Evolutionary conservation across 805 yeast species (phyloP).

Genomic region (Yamadazyma insecticola): DNA sequence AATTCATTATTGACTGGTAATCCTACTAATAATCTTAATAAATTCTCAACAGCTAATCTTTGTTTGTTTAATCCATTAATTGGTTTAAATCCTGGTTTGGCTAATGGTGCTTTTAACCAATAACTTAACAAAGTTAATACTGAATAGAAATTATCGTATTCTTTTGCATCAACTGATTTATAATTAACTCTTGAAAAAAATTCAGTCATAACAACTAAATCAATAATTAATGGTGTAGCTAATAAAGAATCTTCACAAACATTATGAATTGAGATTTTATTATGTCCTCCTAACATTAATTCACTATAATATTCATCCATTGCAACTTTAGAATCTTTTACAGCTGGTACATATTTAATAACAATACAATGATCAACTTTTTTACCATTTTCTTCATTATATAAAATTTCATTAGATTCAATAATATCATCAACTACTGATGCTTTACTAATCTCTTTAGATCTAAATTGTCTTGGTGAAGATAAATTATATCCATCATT

Average conservation of each 20-base stretch:
- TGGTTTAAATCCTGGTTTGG: constrained; percentile 85
- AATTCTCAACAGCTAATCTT: constrained; percentile 87
- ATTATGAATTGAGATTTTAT: constrained; percentile 88
- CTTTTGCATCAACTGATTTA: constrained; percentile 46
- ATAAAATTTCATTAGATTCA: constrained; percentile 78
- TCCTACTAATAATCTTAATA: constrained; percentile 84
- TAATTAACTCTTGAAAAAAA: constrained; percentile 83
- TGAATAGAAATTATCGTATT: constrained; percentile 69
- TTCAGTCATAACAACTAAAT: constrained; percentile 84
- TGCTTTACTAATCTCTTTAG: constrained; percentile 90
- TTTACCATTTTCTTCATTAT: constrained; percentile 73
- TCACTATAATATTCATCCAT: constrained; percentile 98
- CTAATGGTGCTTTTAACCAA: constrained; percentile 96
- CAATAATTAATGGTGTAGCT: constrained; percentile 93
- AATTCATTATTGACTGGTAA: constrained; percentile 86
- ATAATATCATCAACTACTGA: constrained; percentile 94
- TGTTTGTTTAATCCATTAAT: constrained; percentile 94
- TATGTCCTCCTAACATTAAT: constrained; percentile 96
- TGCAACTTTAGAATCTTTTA: constrained; percentile 94
- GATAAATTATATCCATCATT: constrained; percentile 91
- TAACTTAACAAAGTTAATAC: constrained; percentile 83
- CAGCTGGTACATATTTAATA: constrained; percentile 90
- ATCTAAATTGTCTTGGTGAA: constrained; percentile 89
- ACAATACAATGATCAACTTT: constrained; percentile 92
- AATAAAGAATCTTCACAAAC: constrained; percentile 94